Percentiles rank a stretch among this genome's conserved stretches.
These are phyloP conservation scores for Hypomontagnella submonticulosa DNA, from an alignment of 495 filamentous ascomycete genomes.

Conservation along the genomic window DNA sequence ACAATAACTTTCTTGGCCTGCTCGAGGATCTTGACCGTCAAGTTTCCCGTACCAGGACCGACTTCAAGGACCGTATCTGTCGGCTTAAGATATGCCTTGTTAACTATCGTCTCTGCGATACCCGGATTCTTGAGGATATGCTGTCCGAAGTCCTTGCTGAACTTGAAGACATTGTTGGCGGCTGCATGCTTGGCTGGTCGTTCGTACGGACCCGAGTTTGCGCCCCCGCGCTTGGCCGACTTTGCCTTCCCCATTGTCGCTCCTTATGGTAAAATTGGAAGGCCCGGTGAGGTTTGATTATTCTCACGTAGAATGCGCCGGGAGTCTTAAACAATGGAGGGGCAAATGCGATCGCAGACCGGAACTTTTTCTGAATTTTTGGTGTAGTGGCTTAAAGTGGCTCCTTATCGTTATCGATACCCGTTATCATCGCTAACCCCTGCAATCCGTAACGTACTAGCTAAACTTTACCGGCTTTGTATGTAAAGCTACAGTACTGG, in stretches of 20 bases:
- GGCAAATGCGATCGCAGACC: slow-evolving; percentile 33
- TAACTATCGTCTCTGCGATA: slow-evolving; percentile 80
- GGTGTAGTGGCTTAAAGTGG: slow-evolving; percentile 35
- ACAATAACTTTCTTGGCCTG: slow-evolving; percentile 88
- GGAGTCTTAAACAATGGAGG: slow-evolving; percentile 7
- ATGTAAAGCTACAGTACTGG: too few species aligned
- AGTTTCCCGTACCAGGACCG: slow-evolving; percentile 79
- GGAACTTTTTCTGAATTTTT: slow-evolving; percentile 38
- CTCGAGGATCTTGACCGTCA: slow-evolving; percentile 89
- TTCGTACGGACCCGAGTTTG: slow-evolving; percentile 67
- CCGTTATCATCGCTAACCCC: slow-evolving; percentile 36
- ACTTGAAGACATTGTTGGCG: slow-evolving; percentile 83
- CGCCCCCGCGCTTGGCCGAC: slow-evolving; percentile 68
- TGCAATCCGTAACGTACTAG: background rate
- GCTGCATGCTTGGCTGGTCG: slow-evolving; percentile 53
- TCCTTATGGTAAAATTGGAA: background rate
- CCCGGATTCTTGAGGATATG: slow-evolving; percentile 97
- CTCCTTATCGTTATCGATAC: slow-evolving; percentile 25
- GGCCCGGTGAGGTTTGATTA: background rate
- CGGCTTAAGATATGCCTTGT: slow-evolving; percentile 90
- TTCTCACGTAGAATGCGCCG: slow-evolving; percentile 16
- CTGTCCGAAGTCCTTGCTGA: slow-evolving; percentile 71
- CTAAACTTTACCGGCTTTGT: too few species aligned
- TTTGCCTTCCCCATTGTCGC: slow-evolving; percentile 69
- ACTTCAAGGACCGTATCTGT: slow-evolving; percentile 74